Evolutionary conservation across 139 green algal species (phyloP).

Genomic region (Edaphochlamys debaryana): DNA sequence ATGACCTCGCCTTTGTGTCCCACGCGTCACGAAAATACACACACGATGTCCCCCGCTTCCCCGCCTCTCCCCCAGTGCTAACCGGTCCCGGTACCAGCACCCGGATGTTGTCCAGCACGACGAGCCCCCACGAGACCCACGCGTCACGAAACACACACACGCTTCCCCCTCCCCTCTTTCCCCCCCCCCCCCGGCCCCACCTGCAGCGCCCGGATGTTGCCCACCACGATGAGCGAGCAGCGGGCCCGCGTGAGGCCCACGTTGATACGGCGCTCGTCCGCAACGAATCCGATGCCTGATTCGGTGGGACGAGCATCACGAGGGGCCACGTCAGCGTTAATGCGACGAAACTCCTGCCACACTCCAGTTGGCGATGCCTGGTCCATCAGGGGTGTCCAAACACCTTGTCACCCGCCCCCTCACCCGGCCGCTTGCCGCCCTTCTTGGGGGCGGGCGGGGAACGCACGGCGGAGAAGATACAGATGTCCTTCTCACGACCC

Average conservation of each 20-base stretch:
- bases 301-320: not conserved
- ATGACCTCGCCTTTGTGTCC: not conserved
- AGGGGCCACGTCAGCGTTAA: not conserved
- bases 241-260: slow-evolving; percentile 89
- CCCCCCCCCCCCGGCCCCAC: not conserved
- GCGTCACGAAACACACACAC: no score
- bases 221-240: slow-evolving; percentile 84
- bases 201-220: slow-evolving; percentile 71
- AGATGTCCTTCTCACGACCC: slow-evolving; percentile 92
- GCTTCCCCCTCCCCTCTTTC: not conserved
- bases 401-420: not conserved
- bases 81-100: no score
- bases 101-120: no score
- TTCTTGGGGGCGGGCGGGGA: slow-evolving; percentile 38
- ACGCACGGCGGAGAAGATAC: slow-evolving; percentile 85
- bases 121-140: no score
- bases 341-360: no score
- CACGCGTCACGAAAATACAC: not conserved
- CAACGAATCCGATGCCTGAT: slow-evolving; percentile 81
- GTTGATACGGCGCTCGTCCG: slow-evolving; percentile 92
- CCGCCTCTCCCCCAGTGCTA: no score
- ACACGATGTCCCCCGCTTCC: no score
- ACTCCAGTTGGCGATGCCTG: no score
- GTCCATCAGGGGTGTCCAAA: no score
- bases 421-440: not conserved